These are phyloP conservation scores for Ceratocystis lukuohia DNA, from an alignment of 2,329 filamentous ascomycete species.

Conservation along the genomic window DNA sequence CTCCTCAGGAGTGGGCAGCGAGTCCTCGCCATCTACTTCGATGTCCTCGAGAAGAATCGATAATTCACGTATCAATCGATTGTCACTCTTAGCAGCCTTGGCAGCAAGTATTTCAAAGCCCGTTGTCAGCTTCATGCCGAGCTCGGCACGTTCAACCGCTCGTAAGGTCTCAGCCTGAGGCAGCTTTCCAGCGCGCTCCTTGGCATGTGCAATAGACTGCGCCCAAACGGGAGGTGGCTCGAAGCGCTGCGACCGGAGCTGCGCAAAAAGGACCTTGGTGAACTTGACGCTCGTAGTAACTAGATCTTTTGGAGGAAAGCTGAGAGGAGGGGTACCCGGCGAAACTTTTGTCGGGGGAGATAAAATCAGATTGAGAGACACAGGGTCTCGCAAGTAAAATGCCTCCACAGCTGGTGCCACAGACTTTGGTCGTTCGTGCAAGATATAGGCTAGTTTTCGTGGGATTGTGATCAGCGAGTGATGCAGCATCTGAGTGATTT, in stretches of 20 bases:
- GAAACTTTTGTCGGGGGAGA: constrained; percentile 25
- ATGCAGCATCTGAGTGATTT: constrained; percentile 65
- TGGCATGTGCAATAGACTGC: constrained; percentile 19
- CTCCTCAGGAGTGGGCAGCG: constrained; percentile 59
- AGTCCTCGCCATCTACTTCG: constrained; percentile 50
- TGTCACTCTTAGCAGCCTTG: constrained; percentile 54
- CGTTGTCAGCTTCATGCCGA: constrained; percentile 80
- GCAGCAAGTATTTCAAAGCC: constrained; percentile 79
- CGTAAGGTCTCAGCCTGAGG: constrained; percentile 20
- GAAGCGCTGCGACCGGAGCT: constrained; percentile 77
- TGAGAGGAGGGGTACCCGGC: constrained; percentile 35
- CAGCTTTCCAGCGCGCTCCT: constrained; percentile 21
- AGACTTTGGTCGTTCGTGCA: constrained; percentile 61
- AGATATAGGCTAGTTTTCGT: constrained; percentile 63
- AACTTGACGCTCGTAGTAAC: constrained; percentile 69
- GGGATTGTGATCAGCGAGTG: constrained; percentile 61
- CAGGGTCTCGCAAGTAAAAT: constrained; percentile 81
- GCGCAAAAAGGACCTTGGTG: constrained; percentile 80
- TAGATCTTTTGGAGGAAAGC: constrained; percentile 65
- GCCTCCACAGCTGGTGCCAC: constrained; percentile 76
- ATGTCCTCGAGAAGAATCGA: constrained; percentile 64
- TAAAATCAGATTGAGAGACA: constrained; percentile 56
- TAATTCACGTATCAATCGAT: constrained; percentile 58
- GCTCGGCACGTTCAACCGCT: constrained; percentile 36
- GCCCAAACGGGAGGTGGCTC: constrained; percentile 45